Conservation (phyloP, 768 basidiomycete genomes). For the Lentinus tigrinus region DNA sequence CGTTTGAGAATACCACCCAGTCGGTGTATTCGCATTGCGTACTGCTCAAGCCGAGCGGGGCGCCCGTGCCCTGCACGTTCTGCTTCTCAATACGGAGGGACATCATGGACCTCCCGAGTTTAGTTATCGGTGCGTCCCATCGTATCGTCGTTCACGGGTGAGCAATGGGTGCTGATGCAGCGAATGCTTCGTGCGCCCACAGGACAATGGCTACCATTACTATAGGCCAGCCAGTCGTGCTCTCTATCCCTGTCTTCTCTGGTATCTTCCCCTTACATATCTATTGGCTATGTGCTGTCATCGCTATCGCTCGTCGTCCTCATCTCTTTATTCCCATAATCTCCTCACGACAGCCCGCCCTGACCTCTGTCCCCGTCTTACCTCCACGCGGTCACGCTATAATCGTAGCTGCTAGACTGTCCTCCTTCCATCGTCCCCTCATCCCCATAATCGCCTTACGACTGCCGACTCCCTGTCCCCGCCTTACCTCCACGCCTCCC, state of each 20-base stretch:
- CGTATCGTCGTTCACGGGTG: neutral
- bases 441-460: neutral
- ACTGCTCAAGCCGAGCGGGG: slow-evolving; percentile 79
- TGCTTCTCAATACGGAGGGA: slow-evolving; percentile 96
- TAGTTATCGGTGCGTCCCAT: slow-evolving; percentile 70
- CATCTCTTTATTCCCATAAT: no score
- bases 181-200: neutral
- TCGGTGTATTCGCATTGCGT: slow-evolving; percentile 93
- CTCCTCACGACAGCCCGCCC: no score
- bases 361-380: no score
- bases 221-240: slow-evolving; percentile 38
- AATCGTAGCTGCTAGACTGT: no score
- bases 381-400: no score
- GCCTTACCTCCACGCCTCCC: no score
- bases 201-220: slow-evolving; percentile 88
- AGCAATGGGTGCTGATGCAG: neutral
- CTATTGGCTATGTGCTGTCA: neutral
- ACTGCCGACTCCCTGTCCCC: no score
- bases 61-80: slow-evolving; percentile 87
- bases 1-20: slow-evolving; percentile 96
- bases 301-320: neutral
- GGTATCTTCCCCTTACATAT: neutral
- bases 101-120: slow-evolving; percentile 84
- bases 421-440: neutral
- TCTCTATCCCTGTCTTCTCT: neutral